These are phyloP conservation scores for Rhodotorula sp. DNA, from an alignment of 1,284 basidiomycete genomes.

Conservation along the genomic window DNA sequence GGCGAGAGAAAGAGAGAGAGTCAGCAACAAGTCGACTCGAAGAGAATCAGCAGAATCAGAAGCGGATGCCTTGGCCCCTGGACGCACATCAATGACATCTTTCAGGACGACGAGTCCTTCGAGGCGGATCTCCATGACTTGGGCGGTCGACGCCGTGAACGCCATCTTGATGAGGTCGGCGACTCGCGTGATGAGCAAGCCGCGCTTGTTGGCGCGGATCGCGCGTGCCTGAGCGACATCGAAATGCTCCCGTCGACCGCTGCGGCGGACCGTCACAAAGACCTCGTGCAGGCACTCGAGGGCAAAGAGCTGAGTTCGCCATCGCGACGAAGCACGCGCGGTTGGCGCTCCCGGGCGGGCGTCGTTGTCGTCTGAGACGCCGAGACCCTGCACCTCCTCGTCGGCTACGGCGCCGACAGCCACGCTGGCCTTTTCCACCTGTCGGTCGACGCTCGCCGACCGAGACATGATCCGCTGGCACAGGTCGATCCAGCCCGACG, in stretches of 20 bases:
- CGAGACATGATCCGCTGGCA: constrained; percentile 95
- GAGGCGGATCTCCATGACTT: constrained; percentile 92
- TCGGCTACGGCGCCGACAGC: constrained; percentile 28
- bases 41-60: too few relatives aligned
- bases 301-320: constrained; percentile 96
- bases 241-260: constrained; percentile 75
- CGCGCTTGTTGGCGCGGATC: constrained; percentile 48
- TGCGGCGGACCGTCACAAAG: constrained; percentile 69
- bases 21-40: background rate
- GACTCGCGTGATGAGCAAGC: constrained; percentile 72
- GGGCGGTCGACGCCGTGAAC: constrained; percentile 92
- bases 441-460: constrained; percentile 9
- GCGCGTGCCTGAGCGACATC: constrained; percentile 63
- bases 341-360: constrained; percentile 22
- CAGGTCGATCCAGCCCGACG: constrained; percentile 95
- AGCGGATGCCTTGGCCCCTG: too few relatives aligned
- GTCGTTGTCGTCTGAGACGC: constrained; percentile 27
- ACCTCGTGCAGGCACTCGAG: constrained; percentile 89
- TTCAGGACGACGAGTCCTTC: constrained; percentile 84
- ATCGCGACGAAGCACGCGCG: constrained; percentile 64
- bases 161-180: constrained; percentile 96
- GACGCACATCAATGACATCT: constrained; percentile 84
- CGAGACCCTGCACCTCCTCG: constrained; percentile 45
- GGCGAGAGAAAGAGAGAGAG: too few relatives aligned
- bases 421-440: background rate